Percentiles rank a stretch among this genome's conserved stretches.
Conservation (phyloP, 2,329 filamentous ascomycete species). For the Penicillium glabrum region DNA sequence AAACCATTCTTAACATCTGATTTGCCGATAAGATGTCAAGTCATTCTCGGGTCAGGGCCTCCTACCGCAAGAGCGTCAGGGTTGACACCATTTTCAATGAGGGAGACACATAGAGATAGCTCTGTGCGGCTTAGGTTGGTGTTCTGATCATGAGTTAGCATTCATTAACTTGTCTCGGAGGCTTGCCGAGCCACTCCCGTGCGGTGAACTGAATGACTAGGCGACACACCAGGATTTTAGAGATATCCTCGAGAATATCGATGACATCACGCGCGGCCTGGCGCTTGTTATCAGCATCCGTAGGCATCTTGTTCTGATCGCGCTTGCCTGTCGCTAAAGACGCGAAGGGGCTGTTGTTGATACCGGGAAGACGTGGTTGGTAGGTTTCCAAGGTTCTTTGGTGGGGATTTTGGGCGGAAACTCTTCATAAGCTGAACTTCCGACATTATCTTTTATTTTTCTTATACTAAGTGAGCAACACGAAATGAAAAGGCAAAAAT, state of each 20-base stretch:
- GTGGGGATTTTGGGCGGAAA: not conserved
- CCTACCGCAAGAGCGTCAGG: constrained; percentile 90
- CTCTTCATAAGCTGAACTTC: not conserved
- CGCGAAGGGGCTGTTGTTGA: not conserved
- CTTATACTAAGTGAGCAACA: too few species aligned
- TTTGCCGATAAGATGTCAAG: not conserved
- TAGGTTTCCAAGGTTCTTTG: not conserved
- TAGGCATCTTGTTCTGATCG: constrained; percentile 32
- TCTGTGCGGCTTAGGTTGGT: constrained; percentile 88
- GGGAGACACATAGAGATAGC: constrained; percentile 89
- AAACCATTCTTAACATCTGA: not conserved
- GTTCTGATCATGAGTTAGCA: constrained; percentile 60
- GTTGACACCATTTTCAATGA: constrained; percentile 97
- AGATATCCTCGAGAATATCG: constrained; percentile 53
- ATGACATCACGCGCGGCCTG: constrained; percentile 52
- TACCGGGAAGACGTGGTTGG: not conserved
- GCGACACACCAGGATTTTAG: constrained; percentile 44
- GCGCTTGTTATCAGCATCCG: constrained; percentile 47
- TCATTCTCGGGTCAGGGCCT: constrained; percentile 12
- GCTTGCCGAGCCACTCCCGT: not conserved
- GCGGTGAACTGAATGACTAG: not conserved
- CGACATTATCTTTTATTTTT: too few species aligned
- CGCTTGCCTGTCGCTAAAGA: not conserved
- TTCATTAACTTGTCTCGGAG: not conserved
- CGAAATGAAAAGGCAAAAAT: too few species aligned